Conservation (phyloP, 2,329 filamentous ascomycete genomes). For the Dothistroma pini region DNA sequence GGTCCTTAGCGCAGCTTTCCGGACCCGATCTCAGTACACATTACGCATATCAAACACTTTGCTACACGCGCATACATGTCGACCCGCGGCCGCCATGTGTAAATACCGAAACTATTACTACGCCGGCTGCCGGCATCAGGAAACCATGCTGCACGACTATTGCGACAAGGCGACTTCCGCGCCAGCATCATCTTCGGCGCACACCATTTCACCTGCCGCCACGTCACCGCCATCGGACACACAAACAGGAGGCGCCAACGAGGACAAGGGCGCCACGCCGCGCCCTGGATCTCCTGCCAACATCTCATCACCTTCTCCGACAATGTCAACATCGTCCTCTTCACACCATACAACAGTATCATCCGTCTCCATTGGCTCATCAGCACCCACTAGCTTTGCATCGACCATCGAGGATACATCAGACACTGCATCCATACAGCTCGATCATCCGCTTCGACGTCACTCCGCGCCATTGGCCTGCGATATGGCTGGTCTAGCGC, state of each 20-base stretch:
- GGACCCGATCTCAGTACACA: neutral
- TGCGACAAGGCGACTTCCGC: slow-evolving; percentile 23
- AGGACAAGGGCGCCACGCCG: slow-evolving; percentile 40
- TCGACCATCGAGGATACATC: slow-evolving; percentile 18
- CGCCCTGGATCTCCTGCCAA: slow-evolving; percentile 30
- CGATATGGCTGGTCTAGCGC: slow-evolving; percentile 21
- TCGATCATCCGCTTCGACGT: slow-evolving; percentile 7
- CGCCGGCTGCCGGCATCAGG: slow-evolving; percentile 30
- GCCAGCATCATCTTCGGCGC: slow-evolving; percentile 1
- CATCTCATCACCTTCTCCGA: neutral
- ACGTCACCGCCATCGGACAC: neutral
- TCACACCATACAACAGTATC: slow-evolving; percentile 5
- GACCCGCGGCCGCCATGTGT: slow-evolving; percentile 28
- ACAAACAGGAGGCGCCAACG: neutral
- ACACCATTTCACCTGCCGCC: slow-evolving; percentile 8
- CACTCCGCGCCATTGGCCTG: slow-evolving; percentile 6
- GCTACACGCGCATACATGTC: slow-evolving; percentile 7
- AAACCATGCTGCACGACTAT: slow-evolving; percentile 26
- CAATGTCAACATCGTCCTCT: slow-evolving; percentile 1
- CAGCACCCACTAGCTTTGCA: slow-evolving; percentile 15
- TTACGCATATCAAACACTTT: neutral
- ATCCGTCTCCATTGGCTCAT: slow-evolving; percentile 7
- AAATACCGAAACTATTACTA: slow-evolving; percentile 33
- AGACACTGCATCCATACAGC: slow-evolving; percentile 15
- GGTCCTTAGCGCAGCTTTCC: neutral